phyloP scores from a whole-genome alignment of 140 eudicot genomes.

The Cichorium intybus region DNA sequence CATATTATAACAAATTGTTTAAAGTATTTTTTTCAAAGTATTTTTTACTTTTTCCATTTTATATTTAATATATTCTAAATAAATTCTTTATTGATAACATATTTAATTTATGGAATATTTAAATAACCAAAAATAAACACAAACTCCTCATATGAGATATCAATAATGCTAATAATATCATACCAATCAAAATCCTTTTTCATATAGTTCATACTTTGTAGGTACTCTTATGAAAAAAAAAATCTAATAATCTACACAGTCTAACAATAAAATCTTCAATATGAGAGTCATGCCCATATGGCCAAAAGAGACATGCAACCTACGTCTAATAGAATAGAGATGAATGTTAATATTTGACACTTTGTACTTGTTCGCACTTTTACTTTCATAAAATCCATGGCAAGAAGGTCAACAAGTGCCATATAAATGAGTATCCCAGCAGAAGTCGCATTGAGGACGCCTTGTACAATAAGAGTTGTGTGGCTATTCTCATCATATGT shows the following conservation, averaged over 20 bases:
- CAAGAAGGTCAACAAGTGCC: constrained; percentile 72
- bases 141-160: no score
- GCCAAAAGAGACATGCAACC: constrained; percentile 83
- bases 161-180: background rate
- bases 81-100: no score
- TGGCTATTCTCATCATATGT: constrained; percentile 47
- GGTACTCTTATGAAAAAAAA: background rate
- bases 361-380: constrained; percentile 37
- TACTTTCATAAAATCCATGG: constrained; percentile 54
- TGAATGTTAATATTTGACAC: constrained; percentile 34
- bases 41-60: no score
- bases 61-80: no score
- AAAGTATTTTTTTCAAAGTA: no score
- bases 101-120: no score
- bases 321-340: constrained; percentile 41
- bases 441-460: constrained; percentile 50
- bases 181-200: background rate
- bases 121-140: no score
- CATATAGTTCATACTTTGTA: background rate
- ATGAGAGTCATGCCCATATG: constrained; percentile 48
- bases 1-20: no score
- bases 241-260: background rate
- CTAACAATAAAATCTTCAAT: background rate
- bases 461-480: constrained; percentile 57
- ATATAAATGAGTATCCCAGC: constrained; percentile 64